These are phyloP conservation scores for Schwanniomyces polymorphus DNA, from an alignment of 805 yeast species.

Conservation along the genomic window DNA sequence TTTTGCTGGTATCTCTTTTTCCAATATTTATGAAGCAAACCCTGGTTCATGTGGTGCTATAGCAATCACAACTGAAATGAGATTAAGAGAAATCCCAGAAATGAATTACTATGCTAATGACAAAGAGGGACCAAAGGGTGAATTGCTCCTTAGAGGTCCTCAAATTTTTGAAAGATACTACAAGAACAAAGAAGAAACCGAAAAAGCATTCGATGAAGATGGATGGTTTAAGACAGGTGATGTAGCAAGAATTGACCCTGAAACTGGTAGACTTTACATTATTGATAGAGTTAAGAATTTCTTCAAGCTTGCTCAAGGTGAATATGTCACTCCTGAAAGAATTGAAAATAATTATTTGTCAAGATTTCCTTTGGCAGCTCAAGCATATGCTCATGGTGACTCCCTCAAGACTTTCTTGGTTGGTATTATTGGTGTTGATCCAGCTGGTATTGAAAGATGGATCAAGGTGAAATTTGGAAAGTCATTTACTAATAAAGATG, in stretches of 20 bases:
- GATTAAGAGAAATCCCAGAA: conserved; percentile 61
- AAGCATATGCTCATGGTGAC: conserved; percentile 35
- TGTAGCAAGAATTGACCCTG: conserved; percentile 25
- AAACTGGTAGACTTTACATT: conserved; percentile 36
- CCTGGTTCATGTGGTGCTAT: conserved; percentile 41
- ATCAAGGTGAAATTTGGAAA: conserved; percentile 12
- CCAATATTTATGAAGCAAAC: conserved; percentile 40
- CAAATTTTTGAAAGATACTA: conserved; percentile 53
- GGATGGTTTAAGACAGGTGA: conserved; percentile 67
- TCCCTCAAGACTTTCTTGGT: conserved; percentile 26
- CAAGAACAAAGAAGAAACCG: conserved; percentile 50
- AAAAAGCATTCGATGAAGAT: conserved; percentile 41
- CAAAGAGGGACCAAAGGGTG: conserved; percentile 45
- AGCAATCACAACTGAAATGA: conserved; percentile 52
- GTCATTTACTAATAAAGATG: conserved; percentile 6
- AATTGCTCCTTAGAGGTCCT: conserved; percentile 57
- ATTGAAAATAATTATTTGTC: conserved; percentile 35
- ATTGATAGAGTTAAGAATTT: conserved; percentile 51
- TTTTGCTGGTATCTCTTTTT: conserved; percentile 52
- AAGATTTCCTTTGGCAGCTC: conserved; percentile 24
- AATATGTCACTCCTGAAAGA: conserved; percentile 44
- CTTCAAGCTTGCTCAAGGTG: conserved; percentile 46
- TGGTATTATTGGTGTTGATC: conserved; percentile 28
- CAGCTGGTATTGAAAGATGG: conserved; percentile 15
- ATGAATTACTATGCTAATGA: conserved; percentile 49